Percentiles rank a stretch among this genome's conserved stretches.
Conservation (phyloP, 2,329 filamentous ascomycete genomes). For the Fusarium sp. region DNA sequence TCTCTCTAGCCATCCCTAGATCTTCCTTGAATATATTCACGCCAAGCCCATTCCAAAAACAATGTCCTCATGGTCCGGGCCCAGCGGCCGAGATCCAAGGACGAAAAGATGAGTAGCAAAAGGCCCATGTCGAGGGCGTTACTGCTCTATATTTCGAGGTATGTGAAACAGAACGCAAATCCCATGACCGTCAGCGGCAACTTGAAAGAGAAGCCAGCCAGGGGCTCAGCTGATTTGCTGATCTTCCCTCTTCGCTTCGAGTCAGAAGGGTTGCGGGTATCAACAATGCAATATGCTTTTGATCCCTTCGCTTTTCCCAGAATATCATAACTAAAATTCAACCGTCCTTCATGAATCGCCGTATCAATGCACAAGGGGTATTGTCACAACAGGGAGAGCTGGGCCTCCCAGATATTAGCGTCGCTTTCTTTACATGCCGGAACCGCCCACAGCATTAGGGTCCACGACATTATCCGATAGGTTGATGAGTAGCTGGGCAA, state of each 20-base stretch:
- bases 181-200: conserved; percentile 40
- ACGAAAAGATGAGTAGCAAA: conserved; percentile 23
- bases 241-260: conserved; percentile 32
- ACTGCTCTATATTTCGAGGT: conserved; percentile 33
- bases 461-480: conserved; percentile 86
- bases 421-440: conserved; percentile 48
- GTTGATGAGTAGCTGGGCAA: conserved; percentile 97
- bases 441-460: conserved; percentile 49
- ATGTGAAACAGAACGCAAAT: conserved; percentile 45
- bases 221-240: conserved; percentile 22
- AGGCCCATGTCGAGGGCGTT: conserved; percentile 24
- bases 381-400: conserved; percentile 42
- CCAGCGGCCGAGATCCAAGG: conserved; percentile 6
- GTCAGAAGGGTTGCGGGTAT: conserved; percentile 47
- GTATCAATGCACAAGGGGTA: conserved; percentile 45
- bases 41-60: conserved; percentile 14
- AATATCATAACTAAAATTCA: conserved; percentile 46
- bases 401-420: conserved; percentile 23
- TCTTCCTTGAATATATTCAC: conserved; percentile 12
- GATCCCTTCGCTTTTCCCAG: conserved; percentile 47
- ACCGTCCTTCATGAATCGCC: conserved; percentile 45
- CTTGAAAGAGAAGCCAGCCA: conserved; percentile 28
- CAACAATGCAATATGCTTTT: conserved; percentile 50
- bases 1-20: conserved; percentile 4
- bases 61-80: conserved; percentile 12